phyloP scores from a whole-genome alignment of 257 asterid genomes.

The Gentiana macrophylla region DNA sequence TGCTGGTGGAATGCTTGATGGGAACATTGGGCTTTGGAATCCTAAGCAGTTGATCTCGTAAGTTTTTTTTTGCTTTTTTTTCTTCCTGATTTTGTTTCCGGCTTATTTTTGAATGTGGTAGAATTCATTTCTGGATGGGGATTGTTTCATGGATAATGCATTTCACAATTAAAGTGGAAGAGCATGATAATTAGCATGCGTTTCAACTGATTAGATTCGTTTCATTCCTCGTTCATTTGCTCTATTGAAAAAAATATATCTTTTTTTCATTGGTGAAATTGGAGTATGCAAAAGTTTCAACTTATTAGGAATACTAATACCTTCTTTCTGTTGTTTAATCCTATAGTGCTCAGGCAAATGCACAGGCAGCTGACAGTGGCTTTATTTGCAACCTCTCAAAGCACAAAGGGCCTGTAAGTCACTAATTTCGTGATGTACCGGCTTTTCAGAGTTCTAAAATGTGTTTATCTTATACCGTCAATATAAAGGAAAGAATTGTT shows the following conservation, averaged over 20 bases:
- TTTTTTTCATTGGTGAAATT: too few relatives aligned
- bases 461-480: background rate
- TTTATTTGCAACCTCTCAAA: conserved; percentile 55
- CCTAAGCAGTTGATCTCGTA: conserved; percentile 81
- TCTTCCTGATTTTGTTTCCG: too few relatives aligned
- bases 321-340: background rate
- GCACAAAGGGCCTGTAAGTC: conserved; percentile 90
- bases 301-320: too few relatives aligned
- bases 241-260: too few relatives aligned
- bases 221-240: too few relatives aligned
- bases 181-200: background rate
- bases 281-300: too few relatives aligned
- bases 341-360: conserved; percentile 37
- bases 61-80: conserved; percentile 9
- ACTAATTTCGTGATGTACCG: conserved; percentile 5
- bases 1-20: conserved; percentile 97
- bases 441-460: background rate
- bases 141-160: background rate
- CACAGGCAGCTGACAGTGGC: conserved; percentile 54
- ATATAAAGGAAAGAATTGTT: background rate
- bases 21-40: conserved; percentile 91
- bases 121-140: background rate
- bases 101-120: too few relatives aligned
- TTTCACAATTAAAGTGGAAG: background rate
- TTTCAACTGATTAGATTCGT: too few relatives aligned